Percentiles rank a stretch among this genome's conserved stretches.
phyloP scores from a whole-genome alignment of 768 basidiomycete genomes.

The Agaricus sinodeliciosus region DNA sequence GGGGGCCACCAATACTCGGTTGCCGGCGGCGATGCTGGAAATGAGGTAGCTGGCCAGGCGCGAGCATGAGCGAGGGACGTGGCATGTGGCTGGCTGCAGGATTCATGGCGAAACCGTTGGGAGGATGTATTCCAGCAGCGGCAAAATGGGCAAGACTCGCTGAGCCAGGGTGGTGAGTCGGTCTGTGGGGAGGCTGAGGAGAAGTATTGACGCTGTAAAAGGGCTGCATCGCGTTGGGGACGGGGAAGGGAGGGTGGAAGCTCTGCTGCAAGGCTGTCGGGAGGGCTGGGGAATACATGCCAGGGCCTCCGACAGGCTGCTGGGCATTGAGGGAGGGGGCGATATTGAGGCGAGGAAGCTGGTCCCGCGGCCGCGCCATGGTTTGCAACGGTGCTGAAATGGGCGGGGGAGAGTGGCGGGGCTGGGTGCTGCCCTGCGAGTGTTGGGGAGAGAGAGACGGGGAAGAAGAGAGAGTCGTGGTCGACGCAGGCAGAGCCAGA shows the following conservation, averaged over 20 bases:
- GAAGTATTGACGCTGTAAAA: slow-evolving; percentile 52
- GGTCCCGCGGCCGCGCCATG: slow-evolving; percentile 43
- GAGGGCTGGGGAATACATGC: slow-evolving; percentile 58
- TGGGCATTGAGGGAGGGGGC: slow-evolving; percentile 48
- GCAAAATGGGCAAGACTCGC: slow-evolving; percentile 63
- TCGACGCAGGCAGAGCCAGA: background rate
- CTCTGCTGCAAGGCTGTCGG: slow-evolving; percentile 53
- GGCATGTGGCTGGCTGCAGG: slow-evolving; percentile 56
- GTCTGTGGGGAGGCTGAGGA: slow-evolving; percentile 42
- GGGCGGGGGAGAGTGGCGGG: background rate
- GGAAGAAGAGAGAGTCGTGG: slow-evolving; percentile 1
- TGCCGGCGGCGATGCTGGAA: slow-evolving; percentile 47
- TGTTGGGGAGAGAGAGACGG: background rate
- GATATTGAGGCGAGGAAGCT: slow-evolving; percentile 52
- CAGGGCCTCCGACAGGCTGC: slow-evolving; percentile 42
- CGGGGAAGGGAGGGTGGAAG: slow-evolving; percentile 50
- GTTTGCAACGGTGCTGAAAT: slow-evolving; percentile 6
- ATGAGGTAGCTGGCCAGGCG: slow-evolving; percentile 34
- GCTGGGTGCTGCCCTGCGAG: background rate
- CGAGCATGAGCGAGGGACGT: slow-evolving; percentile 40
- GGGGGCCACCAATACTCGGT: slow-evolving; percentile 80
- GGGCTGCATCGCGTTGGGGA: slow-evolving; percentile 45
- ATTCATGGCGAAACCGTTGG: slow-evolving; percentile 44
- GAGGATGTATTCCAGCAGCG: slow-evolving; percentile 52
- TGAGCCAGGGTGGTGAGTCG: slow-evolving; percentile 45